A percentile compares a stretch with the other conserved stretches of the same genome.
Conservation (phyloP, 805 yeast genomes). For the Kodamaea leandrae region DNA sequence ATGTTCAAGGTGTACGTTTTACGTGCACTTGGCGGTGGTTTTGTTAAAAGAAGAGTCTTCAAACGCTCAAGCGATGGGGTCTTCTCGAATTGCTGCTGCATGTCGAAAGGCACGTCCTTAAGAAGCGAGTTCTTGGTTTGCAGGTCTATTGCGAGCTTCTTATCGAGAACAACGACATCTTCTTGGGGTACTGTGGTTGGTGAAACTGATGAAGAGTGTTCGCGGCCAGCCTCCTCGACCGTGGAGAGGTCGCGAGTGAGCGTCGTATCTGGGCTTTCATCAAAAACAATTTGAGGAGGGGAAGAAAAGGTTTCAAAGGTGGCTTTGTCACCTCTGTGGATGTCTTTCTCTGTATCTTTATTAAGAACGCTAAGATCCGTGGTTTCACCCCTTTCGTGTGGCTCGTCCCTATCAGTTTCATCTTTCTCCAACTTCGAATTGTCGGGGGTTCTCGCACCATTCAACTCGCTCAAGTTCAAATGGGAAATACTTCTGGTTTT, state of each 20-base stretch:
- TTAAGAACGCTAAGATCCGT: no score
- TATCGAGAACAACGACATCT: background rate
- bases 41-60: constrained; percentile 32
- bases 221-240: background rate
- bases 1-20: constrained; percentile 84
- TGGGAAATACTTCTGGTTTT: constrained; percentile 40
- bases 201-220: constrained; percentile 15
- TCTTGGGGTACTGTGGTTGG: constrained; percentile 5
- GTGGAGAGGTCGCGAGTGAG: background rate
- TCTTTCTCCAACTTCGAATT: constrained; percentile 14
- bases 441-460: background rate
- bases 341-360: no score
- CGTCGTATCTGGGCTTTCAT: no score
- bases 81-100: constrained; percentile 37
- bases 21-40: constrained; percentile 42
- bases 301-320: no score
- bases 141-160: constrained; percentile 10
- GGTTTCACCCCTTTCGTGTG: background rate
- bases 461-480: constrained; percentile 33
- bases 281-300: background rate
- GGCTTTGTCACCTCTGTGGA: background rate
- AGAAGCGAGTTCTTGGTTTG: constrained; percentile 16
- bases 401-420: background rate
- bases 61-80: constrained; percentile 42
- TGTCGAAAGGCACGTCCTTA: constrained; percentile 33